Evolutionary conservation across 1,284 basidiomycete species (phyloP), one percentile per base, ranked within the genome.

Genomic region (Polyporus tsugae): DNA sequence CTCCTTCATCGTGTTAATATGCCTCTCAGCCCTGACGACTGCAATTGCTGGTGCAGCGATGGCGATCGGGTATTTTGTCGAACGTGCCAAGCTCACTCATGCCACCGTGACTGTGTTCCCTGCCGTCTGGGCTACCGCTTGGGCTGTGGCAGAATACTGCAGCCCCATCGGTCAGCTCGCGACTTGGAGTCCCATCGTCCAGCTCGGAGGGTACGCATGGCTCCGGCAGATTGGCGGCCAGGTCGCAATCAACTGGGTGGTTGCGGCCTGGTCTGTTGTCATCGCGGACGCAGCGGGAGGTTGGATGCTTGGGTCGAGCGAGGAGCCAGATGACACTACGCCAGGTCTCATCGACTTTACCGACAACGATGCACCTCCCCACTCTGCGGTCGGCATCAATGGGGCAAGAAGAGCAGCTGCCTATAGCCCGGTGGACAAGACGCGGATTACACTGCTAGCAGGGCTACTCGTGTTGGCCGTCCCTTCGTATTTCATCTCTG

Each of bases 211-310:
- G 0, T 94, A 94, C 75, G 74, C 75, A 4, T 95, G 92, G 92
- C 77, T 89, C n/a, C 73, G 85, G 5, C 85, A 84, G 0, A 76
- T 84, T 46, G 73, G 86, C 35, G 93, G 93, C 4, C 83, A 88
- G 41, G 79, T 82, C 52, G 87, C 85, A 15, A 84, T 88, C 66
- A 90, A 94, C 76, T 94, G 91, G 89, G 77, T 90, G 49, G 83
- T 86, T 5, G 92, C 86, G 29, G 87, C 86, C 11, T 94, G 90
- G 88, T 90, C 91, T 7, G 86, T 87, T 5, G 83, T 93, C n/a
- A 73, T 86, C 49, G 86, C 90, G 5, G 85, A 90, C 70, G 72
- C 81, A 2, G 74, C 85, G 9, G 87, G 78, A 7, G 69, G 74
- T 29, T 91, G 89, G 89, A 83, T 88, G 55, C 89, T 93, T 77